phyloP scores from a whole-genome alignment of 164 flowering plant species.

The Piper longum region DNA sequence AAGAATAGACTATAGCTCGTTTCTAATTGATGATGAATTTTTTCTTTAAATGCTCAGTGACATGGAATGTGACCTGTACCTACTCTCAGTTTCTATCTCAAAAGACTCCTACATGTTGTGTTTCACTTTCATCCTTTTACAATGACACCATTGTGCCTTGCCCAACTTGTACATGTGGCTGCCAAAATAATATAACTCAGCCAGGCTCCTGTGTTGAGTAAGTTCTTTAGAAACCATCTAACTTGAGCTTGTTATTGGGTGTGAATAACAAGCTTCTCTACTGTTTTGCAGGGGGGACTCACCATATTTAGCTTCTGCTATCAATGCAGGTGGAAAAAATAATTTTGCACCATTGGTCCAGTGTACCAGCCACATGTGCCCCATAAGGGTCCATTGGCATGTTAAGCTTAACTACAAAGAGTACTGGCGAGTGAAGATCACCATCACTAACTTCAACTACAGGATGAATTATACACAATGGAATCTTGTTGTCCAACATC shows the following conservation, averaged over 20 bases:
- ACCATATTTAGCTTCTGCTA: slow-evolving; percentile 50
- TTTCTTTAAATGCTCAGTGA: slow-evolving; percentile 36
- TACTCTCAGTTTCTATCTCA: slow-evolving; percentile 56
- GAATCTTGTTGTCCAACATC: slow-evolving; percentile 68
- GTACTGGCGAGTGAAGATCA: no score
- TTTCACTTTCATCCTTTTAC: no score
- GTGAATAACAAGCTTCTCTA: neutral
- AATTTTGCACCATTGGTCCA: slow-evolving; percentile 39
- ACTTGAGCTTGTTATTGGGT: neutral
- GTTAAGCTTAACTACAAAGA: slow-evolving; percentile 48
- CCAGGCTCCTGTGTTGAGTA: slow-evolving; percentile 64
- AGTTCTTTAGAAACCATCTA: slow-evolving; percentile 11
- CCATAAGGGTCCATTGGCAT: slow-evolving; percentile 65
- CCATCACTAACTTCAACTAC: no score
- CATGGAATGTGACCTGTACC: slow-evolving; percentile 78
- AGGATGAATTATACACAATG: slow-evolving; percentile 55
- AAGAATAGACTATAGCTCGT: no score
- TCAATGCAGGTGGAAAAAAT: slow-evolving; percentile 20
- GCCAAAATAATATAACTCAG: slow-evolving; percentile 33
- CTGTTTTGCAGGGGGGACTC: slow-evolving; percentile 29
- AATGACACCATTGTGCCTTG: slow-evolving; percentile 55
- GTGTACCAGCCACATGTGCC: slow-evolving; percentile 74
- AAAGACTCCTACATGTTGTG: no score
- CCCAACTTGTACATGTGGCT: slow-evolving; percentile 77
- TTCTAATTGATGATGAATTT: no score